Base-by-base conservation (phyloP, 305 asterid genomes). In the Fraxinus latifolia region DNA sequence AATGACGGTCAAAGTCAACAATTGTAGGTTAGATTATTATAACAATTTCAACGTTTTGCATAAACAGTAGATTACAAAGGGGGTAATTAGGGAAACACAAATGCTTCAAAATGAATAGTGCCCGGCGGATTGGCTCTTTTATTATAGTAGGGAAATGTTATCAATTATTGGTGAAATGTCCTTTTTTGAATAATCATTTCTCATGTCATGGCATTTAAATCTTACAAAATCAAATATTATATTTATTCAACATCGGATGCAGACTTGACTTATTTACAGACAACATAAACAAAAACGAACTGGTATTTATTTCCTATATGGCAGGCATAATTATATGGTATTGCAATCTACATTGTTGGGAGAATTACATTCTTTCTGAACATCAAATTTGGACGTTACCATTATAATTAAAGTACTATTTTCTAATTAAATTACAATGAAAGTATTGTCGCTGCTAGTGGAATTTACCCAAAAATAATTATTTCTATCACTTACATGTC, bases 201-300 rank as follows among this genome's bases (percentile, higher is more conserved):
- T 39, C 47, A 42, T 42, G 50, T 0, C 42, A 36, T 44, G 17
- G 3, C 65, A 17, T n/a, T n/a, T 17, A 55, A 55, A 50, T 12
- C 60, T 7, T 6, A 23, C 15, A 8, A 1, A 62, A 62, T 68
- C n/a, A 68, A 11, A 4, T 31, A 29, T 55, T 15, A 27, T 27
- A 27, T 2, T 27, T 27, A 23, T 72, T 42, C 84, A 67, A 85
- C 80, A 83, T 81, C 14, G 81, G 82, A 81, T 32, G 86, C 86
- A 70, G 77, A 53, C 25, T 83, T 76, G 12, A 5, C 19, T 79
- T 42, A 79, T 78, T 75, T 78, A 78, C 80, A 19, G 31, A 83
- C 81, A 44, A 81, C 55, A 77, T 75, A 23, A 76, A 81, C 72
- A 55, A 31, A 17, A 74, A 53, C 19, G 37, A 6, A 5, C 32